A percentile compares a stretch with the other conserved stretches of the same genome.
These are phyloP conservation scores for Chrysochromulina parva DNA, from an alignment of 78 protist species.

Conservation along the genomic window DNA sequence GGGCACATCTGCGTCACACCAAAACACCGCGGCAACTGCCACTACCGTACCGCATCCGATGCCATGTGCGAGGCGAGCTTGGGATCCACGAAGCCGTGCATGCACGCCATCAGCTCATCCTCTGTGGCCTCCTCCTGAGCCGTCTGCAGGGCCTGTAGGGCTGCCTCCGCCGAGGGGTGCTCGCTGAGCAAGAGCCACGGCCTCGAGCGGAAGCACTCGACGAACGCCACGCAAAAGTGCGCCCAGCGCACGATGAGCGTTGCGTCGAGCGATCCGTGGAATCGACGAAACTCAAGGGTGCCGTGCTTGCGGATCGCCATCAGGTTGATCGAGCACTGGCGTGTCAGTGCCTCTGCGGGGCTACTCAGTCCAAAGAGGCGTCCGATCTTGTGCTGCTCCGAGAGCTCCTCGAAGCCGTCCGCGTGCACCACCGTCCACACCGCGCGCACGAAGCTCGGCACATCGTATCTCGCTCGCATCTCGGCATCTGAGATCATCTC, in stretches of 20 bases:
- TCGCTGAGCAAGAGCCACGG: neutral
- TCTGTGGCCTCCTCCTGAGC: neutral
- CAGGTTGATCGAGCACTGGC: neutral
- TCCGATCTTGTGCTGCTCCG: neutral
- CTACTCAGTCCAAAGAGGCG: neutral
- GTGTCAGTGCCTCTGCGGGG: neutral
- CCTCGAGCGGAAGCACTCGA: neutral
- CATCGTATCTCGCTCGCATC: neutral
- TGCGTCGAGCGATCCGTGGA: neutral
- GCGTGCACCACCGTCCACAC: neutral
- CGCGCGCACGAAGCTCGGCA: neutral
- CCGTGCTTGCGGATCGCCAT: neutral
- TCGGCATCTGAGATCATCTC: neutral
- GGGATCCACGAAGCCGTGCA: neutral
- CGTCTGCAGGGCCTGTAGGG: neutral
- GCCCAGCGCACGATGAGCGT: neutral
- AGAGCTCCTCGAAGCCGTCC: too few species aligned
- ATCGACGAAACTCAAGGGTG: constrained; percentile 10
- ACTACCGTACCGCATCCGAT: too few species aligned
- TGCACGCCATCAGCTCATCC: neutral
- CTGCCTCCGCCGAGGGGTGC: neutral
- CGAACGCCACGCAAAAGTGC: neutral
- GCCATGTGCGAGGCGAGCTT: too few species aligned
- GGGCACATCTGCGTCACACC: too few species aligned
- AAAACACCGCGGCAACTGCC: too few species aligned